Evolutionary conservation across 2,329 filamentous ascomycete species (phyloP).

Genomic region (Teratosphaeria nubilosa): DNA sequence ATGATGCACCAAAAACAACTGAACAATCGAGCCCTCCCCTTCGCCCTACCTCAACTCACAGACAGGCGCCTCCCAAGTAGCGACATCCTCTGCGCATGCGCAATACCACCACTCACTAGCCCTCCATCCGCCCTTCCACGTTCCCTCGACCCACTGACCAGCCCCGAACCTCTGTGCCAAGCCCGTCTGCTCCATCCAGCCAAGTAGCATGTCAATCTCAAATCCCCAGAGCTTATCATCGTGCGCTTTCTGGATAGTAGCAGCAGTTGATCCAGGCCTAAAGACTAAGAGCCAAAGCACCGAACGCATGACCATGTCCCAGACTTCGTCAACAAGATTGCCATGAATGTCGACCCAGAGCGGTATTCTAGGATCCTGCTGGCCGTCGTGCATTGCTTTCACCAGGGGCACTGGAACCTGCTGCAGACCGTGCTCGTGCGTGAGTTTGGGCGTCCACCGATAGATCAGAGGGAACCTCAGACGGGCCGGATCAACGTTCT

Average conservation of each 20-base stretch:
- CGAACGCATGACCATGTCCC: slow-evolving; percentile 54
- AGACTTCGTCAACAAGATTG: slow-evolving; percentile 47
- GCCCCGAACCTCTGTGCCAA: slow-evolving; percentile 36
- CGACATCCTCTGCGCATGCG: slow-evolving; percentile 26
- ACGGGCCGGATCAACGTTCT: slow-evolving; percentile 55
- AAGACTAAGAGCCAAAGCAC: slow-evolving; percentile 54
- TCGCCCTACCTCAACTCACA: neutral
- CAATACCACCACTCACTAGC: slow-evolving; percentile 61
- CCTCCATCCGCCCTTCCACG: slow-evolving; percentile 28
- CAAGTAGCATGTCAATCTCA: slow-evolving; percentile 49
- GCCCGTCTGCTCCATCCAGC: slow-evolving; percentile 49
- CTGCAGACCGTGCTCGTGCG: slow-evolving; percentile 45
- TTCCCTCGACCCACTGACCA: slow-evolving; percentile 24
- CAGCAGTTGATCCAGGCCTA: slow-evolving; percentile 46
- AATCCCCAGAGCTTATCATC: slow-evolving; percentile 52
- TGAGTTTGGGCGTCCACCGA: slow-evolving; percentile 48
- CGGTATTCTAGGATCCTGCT: slow-evolving; percentile 39
- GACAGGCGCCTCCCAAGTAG: slow-evolving; percentile 12
- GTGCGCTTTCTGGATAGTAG: slow-evolving; percentile 46
- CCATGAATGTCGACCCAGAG: slow-evolving; percentile 65
- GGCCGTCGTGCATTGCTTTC: slow-evolving; percentile 6
- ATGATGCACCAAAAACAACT: neutral
- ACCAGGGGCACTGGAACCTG: slow-evolving; percentile 25
- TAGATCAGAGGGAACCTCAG: slow-evolving; percentile 55
- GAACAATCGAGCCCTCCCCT: neutral